Conservation (phyloP, 192 early-diverging fungal species). For the Jimgerdemannia flammicorona region DNA sequence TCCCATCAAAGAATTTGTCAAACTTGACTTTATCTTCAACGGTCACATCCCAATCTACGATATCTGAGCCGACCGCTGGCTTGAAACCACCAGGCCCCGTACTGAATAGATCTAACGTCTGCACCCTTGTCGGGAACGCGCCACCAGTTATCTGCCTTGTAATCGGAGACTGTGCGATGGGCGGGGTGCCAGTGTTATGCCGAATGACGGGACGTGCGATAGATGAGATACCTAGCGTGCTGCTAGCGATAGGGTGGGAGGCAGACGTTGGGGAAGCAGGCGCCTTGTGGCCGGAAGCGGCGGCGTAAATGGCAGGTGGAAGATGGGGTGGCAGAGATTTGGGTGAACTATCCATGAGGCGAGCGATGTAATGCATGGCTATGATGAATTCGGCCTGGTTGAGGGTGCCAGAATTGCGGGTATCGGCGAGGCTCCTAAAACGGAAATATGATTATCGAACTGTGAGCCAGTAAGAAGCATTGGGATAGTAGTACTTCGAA, state of each 20-base stretch:
- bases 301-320: constrained; percentile 58
- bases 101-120: constrained; percentile 7
- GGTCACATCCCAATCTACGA: constrained; percentile 67
- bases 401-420: constrained; percentile 62
- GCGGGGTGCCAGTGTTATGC: constrained; percentile 23
- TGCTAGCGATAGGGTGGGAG: neutral
- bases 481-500: neutral
- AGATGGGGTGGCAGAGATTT: constrained; percentile 64
- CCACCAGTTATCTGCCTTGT: constrained; percentile 8
- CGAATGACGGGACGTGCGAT: neutral
- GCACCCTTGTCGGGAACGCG: neutral
- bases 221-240: neutral
- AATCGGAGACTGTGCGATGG: constrained; percentile 3
- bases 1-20: constrained; percentile 68
- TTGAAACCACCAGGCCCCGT: constrained; percentile 19
- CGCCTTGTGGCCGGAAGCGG: constrained; percentile 28
- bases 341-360: constrained; percentile 70
- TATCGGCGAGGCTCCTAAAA: constrained; percentile 73
- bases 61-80: constrained; percentile 11
- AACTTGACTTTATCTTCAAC: constrained; percentile 70
- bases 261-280: constrained; percentile 1
- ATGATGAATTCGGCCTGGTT: constrained; percentile 82
- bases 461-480: neutral
- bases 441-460: neutral
- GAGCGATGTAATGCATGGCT: constrained; percentile 86